Percentiles rank a stretch among this genome's conserved stretches.
Evolutionary conservation across 495 filamentous ascomycete species (phyloP).

Genomic region (Penicillium fimorum): DNA sequence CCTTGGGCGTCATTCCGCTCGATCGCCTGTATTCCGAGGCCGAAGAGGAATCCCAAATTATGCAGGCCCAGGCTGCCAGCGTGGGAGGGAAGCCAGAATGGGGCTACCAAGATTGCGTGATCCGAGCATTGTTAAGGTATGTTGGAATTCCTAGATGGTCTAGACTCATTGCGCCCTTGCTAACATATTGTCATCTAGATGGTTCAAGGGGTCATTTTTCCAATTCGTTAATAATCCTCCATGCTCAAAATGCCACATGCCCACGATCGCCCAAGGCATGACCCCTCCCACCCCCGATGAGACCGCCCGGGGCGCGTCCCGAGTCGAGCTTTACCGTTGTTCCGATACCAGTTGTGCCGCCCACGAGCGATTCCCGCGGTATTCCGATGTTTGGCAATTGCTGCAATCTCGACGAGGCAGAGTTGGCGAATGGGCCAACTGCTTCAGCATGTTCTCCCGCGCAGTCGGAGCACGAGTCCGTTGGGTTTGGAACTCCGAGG

Average conservation of each 20-base stretch:
- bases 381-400: constrained; percentile 93
- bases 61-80: constrained; percentile 82
- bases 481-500: constrained; percentile 98
- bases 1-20: constrained; percentile 79
- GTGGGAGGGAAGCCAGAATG: constrained; percentile 84
- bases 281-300: constrained; percentile 85
- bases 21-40: constrained; percentile 91
- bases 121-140: constrained; percentile 79
- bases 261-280: constrained; percentile 79
- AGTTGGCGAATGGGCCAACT: constrained; percentile 96
- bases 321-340: constrained; percentile 89
- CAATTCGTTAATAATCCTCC: constrained; percentile 93
- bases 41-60: constrained; percentile 84
- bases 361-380: constrained; percentile 89
- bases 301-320: constrained; percentile 76
- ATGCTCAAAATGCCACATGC: constrained; percentile 74
- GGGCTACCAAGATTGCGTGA: constrained; percentile 98
- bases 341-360: constrained; percentile 64
- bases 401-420: constrained; percentile 81
- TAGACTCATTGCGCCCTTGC: constrained; percentile 13
- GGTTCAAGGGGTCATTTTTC: constrained; percentile 96
- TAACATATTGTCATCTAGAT: constrained; percentile 53
- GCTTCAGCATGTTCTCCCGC: constrained; percentile 97
- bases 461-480: constrained; percentile 86
- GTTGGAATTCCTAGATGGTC: constrained; percentile 14